A percentile compares a stretch with the other conserved stretches of the same genome.
phyloP scores from a whole-genome alignment of 164 flowering plant genomes.

The Nymphaea thermarum region DNA sequence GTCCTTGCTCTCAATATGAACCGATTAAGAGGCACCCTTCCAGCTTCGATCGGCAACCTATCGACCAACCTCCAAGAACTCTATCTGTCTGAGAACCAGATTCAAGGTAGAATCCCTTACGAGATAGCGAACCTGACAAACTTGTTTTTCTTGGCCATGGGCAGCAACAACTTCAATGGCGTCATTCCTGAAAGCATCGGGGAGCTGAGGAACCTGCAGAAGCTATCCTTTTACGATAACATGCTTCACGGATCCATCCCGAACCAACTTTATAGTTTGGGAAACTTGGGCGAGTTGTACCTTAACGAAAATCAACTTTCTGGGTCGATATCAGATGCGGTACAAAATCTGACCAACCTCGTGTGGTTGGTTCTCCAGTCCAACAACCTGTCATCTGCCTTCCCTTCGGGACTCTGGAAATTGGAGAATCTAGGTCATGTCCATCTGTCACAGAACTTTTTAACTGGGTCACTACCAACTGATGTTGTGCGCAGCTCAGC shows the following conservation, averaged over 20 bases:
- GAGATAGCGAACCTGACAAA: neutral
- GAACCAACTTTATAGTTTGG: slow-evolving; percentile 8
- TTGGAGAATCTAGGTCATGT: slow-evolving; percentile 13
- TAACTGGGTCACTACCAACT: slow-evolving; percentile 16
- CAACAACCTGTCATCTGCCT: slow-evolving; percentile 15
- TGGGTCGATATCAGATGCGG: slow-evolving; percentile 16
- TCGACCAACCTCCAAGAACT: neutral
- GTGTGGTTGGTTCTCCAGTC: slow-evolving; percentile 8
- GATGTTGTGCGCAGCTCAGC: slow-evolving; percentile 15
- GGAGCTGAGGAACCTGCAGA: slow-evolving; percentile 1
- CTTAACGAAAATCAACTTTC: slow-evolving; percentile 15
- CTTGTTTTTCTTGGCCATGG: neutral
- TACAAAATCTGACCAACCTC: slow-evolving; percentile 15
- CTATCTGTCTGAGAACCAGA: neutral
- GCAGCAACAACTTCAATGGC: neutral
- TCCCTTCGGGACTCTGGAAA: slow-evolving; percentile 16
- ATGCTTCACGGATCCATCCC: slow-evolving; percentile 18
- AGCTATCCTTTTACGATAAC: slow-evolving; percentile 17
- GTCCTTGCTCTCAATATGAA: neutral
- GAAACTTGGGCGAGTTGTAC: slow-evolving; percentile 17
- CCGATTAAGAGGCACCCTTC: neutral
- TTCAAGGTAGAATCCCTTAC: neutral
- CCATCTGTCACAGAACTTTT: slow-evolving; percentile 14
- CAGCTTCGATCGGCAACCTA: neutral
- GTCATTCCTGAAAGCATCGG: neutral